Conservation (phyloP, 208 protist species). For the Trypanosoma cruzi region DNA sequence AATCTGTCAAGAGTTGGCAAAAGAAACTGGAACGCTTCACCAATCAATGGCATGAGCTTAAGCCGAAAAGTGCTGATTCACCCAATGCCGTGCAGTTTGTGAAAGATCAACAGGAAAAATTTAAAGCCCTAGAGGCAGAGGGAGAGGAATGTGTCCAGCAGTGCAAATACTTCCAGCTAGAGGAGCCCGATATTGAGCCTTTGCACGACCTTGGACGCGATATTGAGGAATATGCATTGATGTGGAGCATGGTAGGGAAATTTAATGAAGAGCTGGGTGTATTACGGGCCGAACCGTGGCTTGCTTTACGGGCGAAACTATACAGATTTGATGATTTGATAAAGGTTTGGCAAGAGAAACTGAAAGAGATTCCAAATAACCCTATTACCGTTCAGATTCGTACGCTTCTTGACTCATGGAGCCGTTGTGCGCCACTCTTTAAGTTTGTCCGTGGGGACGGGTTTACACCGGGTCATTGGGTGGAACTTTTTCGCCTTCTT, state of each 20-base stretch:
- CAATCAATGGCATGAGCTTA: constrained; percentile 93
- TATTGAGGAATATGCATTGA: constrained; percentile 81
- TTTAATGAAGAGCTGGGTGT: constrained; percentile 87
- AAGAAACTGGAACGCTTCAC: constrained; percentile 92
- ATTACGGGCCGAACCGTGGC: constrained; percentile 90
- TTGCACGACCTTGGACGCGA: constrained; percentile 82
- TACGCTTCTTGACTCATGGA: constrained; percentile 88
- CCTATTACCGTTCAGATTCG: constrained; percentile 90
- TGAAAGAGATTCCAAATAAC: constrained; percentile 77
- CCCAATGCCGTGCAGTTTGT: constrained; percentile 80
- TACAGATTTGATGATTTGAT: constrained; percentile 97
- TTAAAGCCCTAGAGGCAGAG: constrained; percentile 63
- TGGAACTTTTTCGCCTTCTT: constrained; percentile 91
- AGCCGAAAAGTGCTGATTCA: constrained; percentile 91
- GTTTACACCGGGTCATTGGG: constrained; percentile 96
- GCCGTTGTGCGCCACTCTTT: constrained; percentile 80
- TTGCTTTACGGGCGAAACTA: constrained; percentile 93
- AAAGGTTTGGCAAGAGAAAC: constrained; percentile 89
- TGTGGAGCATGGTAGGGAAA: constrained; percentile 89
- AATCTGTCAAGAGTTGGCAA: constrained; percentile 75
- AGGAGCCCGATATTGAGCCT: constrained; percentile 79
- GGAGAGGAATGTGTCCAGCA: constrained; percentile 84
- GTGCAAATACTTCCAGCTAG: constrained; percentile 93
- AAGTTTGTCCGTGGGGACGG: constrained; percentile 95
- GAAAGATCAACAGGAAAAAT: constrained; percentile 79